phyloP scores from a whole-genome alignment of 2,329 filamentous ascomycete genomes.

The Cladosporium sp. region DNA sequence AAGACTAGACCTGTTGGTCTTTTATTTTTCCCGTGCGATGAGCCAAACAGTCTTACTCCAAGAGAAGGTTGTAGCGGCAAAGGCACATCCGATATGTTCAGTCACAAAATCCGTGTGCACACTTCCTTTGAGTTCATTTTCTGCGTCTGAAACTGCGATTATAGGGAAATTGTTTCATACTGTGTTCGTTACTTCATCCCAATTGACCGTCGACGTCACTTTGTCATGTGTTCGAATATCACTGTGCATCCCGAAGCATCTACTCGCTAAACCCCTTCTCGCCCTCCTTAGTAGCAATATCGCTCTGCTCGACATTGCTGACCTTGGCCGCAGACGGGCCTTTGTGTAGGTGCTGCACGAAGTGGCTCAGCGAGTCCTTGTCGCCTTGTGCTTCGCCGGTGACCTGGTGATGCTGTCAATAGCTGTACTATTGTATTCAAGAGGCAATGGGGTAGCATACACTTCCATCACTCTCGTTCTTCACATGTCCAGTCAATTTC shows the following conservation, averaged over 20 bases:
- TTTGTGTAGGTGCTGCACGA: conserved; percentile 72
- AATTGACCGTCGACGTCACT: too few species aligned
- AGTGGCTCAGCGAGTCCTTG: conserved; percentile 62
- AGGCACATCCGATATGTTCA: not conserved
- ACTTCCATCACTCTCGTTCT: conserved; percentile 48
- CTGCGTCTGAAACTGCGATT: not conserved
- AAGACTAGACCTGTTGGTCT: too few species aligned
- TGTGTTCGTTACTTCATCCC: not conserved
- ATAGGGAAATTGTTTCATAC: not conserved
- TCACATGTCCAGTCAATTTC: conserved; percentile 48
- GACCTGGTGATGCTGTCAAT: conserved; percentile 57
- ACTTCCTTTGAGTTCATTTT: not conserved
- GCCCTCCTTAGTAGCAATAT: conserved; percentile 63
- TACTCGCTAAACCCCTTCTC: conserved; percentile 62
- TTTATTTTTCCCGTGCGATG: too few species aligned
- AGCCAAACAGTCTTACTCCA: not conserved
- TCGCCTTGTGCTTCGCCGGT: conserved; percentile 85
- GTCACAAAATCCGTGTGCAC: not conserved
- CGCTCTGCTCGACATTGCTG: conserved; percentile 68
- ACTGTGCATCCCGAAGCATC: not conserved
- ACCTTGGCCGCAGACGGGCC: conserved; percentile 75
- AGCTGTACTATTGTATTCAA: not conserved
- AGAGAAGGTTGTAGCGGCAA: not conserved
- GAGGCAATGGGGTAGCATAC: not conserved
- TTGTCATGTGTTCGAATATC: not conserved